phyloP scores from a whole-genome alignment of 1,284 basidiomycete species.

The Papiliotrema flavescens region DNA sequence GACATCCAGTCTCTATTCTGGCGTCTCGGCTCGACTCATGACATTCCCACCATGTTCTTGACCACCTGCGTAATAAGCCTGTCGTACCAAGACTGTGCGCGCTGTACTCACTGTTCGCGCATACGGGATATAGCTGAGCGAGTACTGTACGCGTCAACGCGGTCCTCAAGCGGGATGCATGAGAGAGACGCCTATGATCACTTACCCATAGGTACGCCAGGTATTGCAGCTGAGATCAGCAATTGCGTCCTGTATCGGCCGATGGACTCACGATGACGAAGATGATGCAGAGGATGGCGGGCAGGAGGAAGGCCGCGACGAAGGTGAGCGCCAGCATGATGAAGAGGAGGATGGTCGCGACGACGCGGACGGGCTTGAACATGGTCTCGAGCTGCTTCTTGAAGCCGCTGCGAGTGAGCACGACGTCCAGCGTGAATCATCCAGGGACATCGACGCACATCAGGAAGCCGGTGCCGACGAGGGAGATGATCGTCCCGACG shows the following conservation, averaged over 20 bases:
- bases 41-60: slow-evolving; percentile 28
- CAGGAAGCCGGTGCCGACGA: slow-evolving; percentile 85
- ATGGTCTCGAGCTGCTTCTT: slow-evolving; percentile 75
- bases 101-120: slow-evolving; percentile 58
- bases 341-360: slow-evolving; percentile 75
- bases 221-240: slow-evolving; percentile 23
- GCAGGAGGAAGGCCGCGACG: slow-evolving; percentile 65
- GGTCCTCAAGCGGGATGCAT: no score
- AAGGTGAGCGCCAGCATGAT: slow-evolving; percentile 73
- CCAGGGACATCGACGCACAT: slow-evolving; percentile 60
- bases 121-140: slow-evolving; percentile 71
- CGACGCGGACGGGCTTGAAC: slow-evolving; percentile 88
- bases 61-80: slow-evolving; percentile 20
- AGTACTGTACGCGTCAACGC: slow-evolving; percentile 23
- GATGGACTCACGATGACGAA: slow-evolving; percentile 77
- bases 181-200: neutral
- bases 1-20: slow-evolving; percentile 2
- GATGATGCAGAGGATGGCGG: slow-evolving; percentile 49
- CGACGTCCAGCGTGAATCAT: slow-evolving; percentile 1
- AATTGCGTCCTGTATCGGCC: neutral
- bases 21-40: neutral
- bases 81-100: neutral
- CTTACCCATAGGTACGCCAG: slow-evolving; percentile 77
- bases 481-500: slow-evolving; percentile 74
- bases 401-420: slow-evolving; percentile 56